phyloP scores from a whole-genome alignment of 352 stramenopile species.

The Phytopythium helicoides region DNA sequence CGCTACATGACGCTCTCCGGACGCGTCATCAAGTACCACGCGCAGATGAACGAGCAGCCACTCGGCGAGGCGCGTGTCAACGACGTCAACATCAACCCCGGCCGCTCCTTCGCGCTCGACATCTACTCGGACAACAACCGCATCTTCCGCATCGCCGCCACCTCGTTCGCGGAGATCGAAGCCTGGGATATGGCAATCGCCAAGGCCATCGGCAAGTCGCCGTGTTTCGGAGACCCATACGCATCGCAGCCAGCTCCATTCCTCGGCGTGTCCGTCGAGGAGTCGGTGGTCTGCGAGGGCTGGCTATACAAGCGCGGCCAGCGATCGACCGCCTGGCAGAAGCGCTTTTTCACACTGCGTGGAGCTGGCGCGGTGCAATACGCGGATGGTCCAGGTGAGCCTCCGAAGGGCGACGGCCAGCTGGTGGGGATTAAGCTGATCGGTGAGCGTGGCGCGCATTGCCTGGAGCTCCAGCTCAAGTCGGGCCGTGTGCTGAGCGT shows the following conservation, averaged over 20 bases:
- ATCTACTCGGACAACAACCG: conserved; percentile 84
- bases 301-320: conserved; percentile 74
- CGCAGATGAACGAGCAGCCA: conserved; percentile 43
- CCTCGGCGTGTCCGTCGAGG: conserved; percentile 48
- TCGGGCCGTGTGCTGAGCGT: conserved; percentile 61
- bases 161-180: conserved; percentile 70
- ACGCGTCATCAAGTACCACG: conserved; percentile 65
- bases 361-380: conserved; percentile 51
- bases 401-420: conserved; percentile 51
- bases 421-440: conserved; percentile 56
- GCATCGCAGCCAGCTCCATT: conserved; percentile 59
- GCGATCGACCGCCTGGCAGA: conserved; percentile 59
- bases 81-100: conserved; percentile 68
- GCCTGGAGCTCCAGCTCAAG: conserved; percentile 67
- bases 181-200: conserved; percentile 68
- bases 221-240: conserved; percentile 68
- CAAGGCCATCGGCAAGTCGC: conserved; percentile 37
- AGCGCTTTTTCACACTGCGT: conserved; percentile 75
- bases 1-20: conserved; percentile 75
- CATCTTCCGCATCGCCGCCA: conserved; percentile 64
- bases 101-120: conserved; percentile 65
- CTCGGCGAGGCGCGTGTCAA: conserved; percentile 65
- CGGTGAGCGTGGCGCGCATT: conserved; percentile 36
- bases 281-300: conserved; percentile 57
- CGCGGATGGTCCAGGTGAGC: conserved; percentile 55